Conservation (phyloP, 352 stramenopile genomes). For the Phytophthora ohioensis region DNA sequence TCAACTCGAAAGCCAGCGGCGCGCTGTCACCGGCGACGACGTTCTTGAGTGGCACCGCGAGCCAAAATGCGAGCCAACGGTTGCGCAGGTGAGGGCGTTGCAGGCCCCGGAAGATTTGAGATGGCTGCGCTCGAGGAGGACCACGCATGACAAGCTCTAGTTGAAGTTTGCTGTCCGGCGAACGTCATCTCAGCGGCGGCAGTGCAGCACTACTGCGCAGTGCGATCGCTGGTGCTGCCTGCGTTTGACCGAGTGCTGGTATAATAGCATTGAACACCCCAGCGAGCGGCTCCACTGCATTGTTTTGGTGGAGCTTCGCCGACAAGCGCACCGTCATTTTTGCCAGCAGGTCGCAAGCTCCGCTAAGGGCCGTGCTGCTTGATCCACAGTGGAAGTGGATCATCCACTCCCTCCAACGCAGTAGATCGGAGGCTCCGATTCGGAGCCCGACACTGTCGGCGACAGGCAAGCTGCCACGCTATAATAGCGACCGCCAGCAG, state of each 20-base stretch:
- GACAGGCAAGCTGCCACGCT: conserved; percentile 3
- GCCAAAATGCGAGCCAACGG: conserved; percentile 3
- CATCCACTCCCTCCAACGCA: no score
- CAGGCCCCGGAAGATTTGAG: conserved; percentile 23
- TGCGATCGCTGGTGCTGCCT: no score
- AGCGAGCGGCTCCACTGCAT: no score
- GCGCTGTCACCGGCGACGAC: conserved; percentile 21
- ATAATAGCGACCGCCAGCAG: not conserved
- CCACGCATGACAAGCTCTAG: conserved; percentile 12
- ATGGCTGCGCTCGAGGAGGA: conserved; percentile 17
- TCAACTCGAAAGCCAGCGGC: conserved; percentile 33
- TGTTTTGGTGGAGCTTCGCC: no score
- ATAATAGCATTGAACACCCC: no score
- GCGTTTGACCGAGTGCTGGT: no score
- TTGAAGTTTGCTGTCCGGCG: conserved; percentile 22
- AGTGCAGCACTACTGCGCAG: no score
- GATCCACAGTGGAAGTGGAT: no score
- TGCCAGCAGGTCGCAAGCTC: no score
- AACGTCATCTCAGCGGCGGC: conserved; percentile 2
- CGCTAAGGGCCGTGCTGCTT: no score
- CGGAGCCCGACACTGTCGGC: not conserved
- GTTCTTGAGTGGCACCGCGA: not conserved
- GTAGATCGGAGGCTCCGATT: not conserved
- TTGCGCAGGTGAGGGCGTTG: conserved; percentile 9
- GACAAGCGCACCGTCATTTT: no score